A percentile compares a stretch with the other conserved stretches of the same genome.
Conservation (phyloP, 169 alveolate species). For the Eimeria sp. region DNA sequence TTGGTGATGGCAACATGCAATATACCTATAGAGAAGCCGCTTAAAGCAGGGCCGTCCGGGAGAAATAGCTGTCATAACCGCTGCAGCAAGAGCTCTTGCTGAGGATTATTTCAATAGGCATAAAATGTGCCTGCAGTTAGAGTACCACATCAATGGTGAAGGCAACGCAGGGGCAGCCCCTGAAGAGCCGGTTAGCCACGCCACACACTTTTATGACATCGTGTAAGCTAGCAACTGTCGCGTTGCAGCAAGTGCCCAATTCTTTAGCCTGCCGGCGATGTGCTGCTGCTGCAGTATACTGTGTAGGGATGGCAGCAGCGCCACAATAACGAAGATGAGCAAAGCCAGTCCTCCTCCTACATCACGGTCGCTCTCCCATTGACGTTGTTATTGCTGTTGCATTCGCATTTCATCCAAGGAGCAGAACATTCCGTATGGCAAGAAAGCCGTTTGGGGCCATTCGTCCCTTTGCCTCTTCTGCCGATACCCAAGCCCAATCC, state of each 20-base stretch:
- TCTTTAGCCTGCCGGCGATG: background rate
- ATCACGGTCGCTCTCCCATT: background rate
- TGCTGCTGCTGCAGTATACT: background rate
- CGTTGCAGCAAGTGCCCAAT: background rate
- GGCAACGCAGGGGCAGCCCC: background rate
- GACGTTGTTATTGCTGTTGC: background rate
- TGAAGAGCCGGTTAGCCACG: background rate
- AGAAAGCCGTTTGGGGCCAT: conserved; percentile 45
- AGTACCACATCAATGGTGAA: background rate
- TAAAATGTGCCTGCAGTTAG: background rate
- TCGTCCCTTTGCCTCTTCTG: conserved; percentile 47
- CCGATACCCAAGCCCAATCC: conserved; percentile 84
- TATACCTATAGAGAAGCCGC: background rate
- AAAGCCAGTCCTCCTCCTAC: background rate
- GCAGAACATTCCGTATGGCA: conserved; percentile 55
- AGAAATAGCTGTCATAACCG: background rate
- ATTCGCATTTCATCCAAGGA: conserved; percentile 39
- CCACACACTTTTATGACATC: background rate
- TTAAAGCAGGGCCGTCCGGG: background rate
- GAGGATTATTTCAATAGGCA: background rate
- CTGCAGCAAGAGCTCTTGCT: background rate
- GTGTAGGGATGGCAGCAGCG: background rate
- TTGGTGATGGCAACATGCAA: background rate
- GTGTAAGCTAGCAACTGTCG: background rate
- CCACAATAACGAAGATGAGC: background rate